phyloP scores from a whole-genome alignment of 2,329 filamentous ascomycete genomes.

The Cercospora sojina region DNA sequence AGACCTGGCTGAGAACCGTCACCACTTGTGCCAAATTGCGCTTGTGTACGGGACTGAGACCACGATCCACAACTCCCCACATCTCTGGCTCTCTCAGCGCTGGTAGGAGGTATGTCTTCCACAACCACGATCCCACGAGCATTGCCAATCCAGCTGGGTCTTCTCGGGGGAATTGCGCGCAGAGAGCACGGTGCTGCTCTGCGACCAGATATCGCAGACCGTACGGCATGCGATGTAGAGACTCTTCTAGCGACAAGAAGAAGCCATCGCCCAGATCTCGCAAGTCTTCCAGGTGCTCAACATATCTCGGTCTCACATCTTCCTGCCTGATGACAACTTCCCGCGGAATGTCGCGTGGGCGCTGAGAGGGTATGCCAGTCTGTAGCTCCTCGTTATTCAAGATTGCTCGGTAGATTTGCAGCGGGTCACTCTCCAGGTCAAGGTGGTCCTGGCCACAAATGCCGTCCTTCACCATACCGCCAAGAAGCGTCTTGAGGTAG shows the following conservation, averaged over 20 bases:
- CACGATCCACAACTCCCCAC: conserved; percentile 86
- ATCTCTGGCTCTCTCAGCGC: conserved; percentile 87
- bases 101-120: conserved; percentile 90
- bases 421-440: conserved; percentile 92
- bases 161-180: conserved; percentile 75
- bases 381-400: conserved; percentile 97
- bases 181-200: conserved; percentile 78
- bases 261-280: conserved; percentile 93
- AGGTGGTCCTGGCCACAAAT: conserved; percentile 89
- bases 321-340: conserved; percentile 95
- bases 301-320: conserved; percentile 88
- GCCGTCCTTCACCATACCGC: conserved; percentile 81
- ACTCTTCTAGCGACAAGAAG: conserved; percentile 76
- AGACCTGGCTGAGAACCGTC: conserved; percentile 87
- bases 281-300: conserved; percentile 89
- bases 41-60: conserved; percentile 86
- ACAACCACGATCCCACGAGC: conserved; percentile 85
- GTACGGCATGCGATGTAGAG: conserved; percentile 85
- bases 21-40: conserved; percentile 86
- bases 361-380: conserved; percentile 77
- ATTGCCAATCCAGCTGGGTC: conserved; percentile 75
- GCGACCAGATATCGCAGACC: conserved; percentile 84
- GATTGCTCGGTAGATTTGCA: conserved; percentile 92
- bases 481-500: conserved; percentile 82
- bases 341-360: conserved; percentile 79